phyloP scores from a whole-genome alignment of 179 eudicot genomes.

The Drosera spatulata region DNA sequence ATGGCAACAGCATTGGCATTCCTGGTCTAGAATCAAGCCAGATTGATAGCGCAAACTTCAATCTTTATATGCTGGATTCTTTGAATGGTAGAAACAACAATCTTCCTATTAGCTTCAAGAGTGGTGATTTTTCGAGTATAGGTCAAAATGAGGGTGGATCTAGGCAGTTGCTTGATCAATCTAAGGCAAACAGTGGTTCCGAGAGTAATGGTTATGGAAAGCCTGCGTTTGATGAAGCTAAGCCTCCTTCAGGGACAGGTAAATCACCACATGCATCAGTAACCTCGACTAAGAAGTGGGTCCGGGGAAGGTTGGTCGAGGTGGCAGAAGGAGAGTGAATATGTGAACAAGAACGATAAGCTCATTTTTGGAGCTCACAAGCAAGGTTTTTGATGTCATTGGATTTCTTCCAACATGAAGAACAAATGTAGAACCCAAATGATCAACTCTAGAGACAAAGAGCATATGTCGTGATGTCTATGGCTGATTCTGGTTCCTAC shows the following conservation, averaged over 20 bases:
- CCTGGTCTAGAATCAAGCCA: slow-evolving; percentile 8
- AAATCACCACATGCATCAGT: slow-evolving; percentile 12
- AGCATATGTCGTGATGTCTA: no score
- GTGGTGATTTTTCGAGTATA: slow-evolving; percentile 5
- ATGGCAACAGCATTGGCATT: no score
- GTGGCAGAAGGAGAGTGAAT: slow-evolving; percentile 27
- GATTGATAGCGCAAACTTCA: slow-evolving; percentile 11
- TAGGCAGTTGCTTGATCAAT: slow-evolving; percentile 9
- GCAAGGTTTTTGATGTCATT: no score
- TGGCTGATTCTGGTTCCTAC: no score
- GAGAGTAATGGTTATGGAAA: slow-evolving; percentile 12
- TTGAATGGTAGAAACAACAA: slow-evolving; percentile 10
- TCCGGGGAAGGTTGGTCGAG: slow-evolving; percentile 84
- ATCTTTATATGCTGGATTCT: slow-evolving; percentile 14
- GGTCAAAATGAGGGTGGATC: slow-evolving; percentile 12
- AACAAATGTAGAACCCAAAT: no score
- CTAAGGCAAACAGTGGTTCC: slow-evolving; percentile 18
- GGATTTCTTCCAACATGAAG: no score
- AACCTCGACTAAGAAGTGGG: slow-evolving; percentile 56
- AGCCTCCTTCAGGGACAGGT: slow-evolving; percentile 6
- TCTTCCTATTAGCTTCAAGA: slow-evolving; percentile 6
- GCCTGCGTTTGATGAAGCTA: slow-evolving; percentile 11
- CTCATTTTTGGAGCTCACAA: not conserved
- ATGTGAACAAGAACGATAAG: not conserved
- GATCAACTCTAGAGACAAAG: no score